phyloP scores from a whole-genome alignment of 2,329 filamentous ascomycete genomes.

The Cercospora nicotianae region DNA sequence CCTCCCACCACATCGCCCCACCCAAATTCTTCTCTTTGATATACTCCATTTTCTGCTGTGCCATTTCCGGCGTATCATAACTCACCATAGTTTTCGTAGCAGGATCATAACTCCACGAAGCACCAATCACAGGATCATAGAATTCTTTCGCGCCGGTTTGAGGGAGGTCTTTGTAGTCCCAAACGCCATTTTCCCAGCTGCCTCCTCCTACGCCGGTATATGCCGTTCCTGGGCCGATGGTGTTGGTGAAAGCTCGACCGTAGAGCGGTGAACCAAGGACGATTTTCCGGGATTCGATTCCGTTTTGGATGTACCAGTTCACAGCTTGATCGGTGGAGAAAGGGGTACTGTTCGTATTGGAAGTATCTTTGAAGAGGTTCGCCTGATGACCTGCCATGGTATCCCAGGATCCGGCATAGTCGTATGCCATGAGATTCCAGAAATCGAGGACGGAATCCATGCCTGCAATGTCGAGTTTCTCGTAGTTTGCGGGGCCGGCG shows the following conservation, averaged over 20 bases:
- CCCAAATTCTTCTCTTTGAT: slow-evolving; percentile 68
- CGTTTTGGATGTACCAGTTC: slow-evolving; percentile 63
- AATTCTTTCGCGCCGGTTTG: slow-evolving; percentile 64
- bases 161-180: slow-evolving; percentile 83
- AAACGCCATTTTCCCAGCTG: slow-evolving; percentile 80
- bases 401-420: slow-evolving; percentile 76
- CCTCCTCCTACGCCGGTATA: slow-evolving; percentile 74
- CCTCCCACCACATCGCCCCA: slow-evolving; percentile 98
- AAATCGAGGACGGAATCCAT: slow-evolving; percentile 49
- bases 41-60: slow-evolving; percentile 68
- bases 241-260: slow-evolving; percentile 78
- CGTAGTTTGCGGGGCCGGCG: slow-evolving; percentile 46
- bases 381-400: slow-evolving; percentile 70
- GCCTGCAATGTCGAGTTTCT: slow-evolving; percentile 43
- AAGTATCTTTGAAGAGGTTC: slow-evolving; percentile 65
- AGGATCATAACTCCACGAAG: slow-evolving; percentile 75
- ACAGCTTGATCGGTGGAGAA: slow-evolving; percentile 75
- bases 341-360: slow-evolving; percentile 66
- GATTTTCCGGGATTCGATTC: slow-evolving; percentile 68
- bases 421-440: slow-evolving; percentile 55
- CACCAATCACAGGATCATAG: slow-evolving; percentile 64
- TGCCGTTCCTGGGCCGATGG: slow-evolving; percentile 67
- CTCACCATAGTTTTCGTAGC: slow-evolving; percentile 66
- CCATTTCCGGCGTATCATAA: slow-evolving; percentile 70
- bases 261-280: slow-evolving; percentile 91